phyloP scores from a whole-genome alignment of 352 stramenopile species.

The Globisporangium radiosum region DNA sequence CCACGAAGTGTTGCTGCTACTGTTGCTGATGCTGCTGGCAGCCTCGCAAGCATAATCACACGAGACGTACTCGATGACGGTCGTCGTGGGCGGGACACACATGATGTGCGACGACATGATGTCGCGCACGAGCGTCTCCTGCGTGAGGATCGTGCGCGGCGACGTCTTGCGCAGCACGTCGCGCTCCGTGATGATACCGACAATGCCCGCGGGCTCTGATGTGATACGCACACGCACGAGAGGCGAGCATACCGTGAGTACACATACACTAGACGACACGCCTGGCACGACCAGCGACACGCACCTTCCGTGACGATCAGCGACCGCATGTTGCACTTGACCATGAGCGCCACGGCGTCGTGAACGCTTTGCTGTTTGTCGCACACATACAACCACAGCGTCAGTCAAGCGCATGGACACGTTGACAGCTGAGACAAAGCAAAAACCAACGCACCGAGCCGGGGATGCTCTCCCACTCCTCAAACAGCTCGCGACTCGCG shows the following conservation, averaged over 20 bases:
- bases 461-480: slow-evolving; percentile 72
- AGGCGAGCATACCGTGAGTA: background rate
- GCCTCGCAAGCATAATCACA: too few relatives aligned
- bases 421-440: background rate
- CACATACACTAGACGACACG: background rate
- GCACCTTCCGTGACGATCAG: slow-evolving; percentile 75
- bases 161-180: slow-evolving; percentile 77
- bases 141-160: slow-evolving; percentile 32
- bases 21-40: background rate
- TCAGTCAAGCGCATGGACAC: background rate
- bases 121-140: slow-evolving; percentile 58
- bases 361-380: slow-evolving; percentile 58
- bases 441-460: slow-evolving; percentile 28
- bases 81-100: slow-evolving; percentile 74
- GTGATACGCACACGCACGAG: background rate
- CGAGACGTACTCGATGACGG: slow-evolving; percentile 69
- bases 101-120: slow-evolving; percentile 86
- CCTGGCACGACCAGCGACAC: background rate
- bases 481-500: slow-evolving; percentile 38
- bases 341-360: slow-evolving; percentile 71
- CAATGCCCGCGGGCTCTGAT: slow-evolving; percentile 50
- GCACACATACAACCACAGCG: background rate
- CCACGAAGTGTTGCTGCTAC: background rate
- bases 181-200: slow-evolving; percentile 80
- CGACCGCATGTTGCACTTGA: slow-evolving; percentile 71